Evolutionary conservation across 441 rosid species (phyloP).

Genomic region (Sinapis alba): DNA sequence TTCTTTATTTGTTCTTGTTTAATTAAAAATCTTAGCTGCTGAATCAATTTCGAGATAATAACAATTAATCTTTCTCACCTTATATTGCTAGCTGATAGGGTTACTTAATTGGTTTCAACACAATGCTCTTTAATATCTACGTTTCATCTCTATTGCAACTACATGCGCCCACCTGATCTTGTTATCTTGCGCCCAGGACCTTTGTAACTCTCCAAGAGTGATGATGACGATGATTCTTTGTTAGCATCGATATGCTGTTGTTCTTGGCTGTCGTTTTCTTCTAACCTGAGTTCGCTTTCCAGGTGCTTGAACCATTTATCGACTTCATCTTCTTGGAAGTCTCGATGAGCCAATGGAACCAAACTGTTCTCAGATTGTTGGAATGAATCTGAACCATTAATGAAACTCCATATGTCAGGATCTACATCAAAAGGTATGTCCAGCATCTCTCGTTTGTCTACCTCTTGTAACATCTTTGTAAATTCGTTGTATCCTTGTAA

Average conservation of each 20-base stretch:
- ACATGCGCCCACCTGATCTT: constrained; percentile 8
- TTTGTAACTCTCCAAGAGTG: constrained; percentile 28
- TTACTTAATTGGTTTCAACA: constrained; percentile 22
- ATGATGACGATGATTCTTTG: constrained; percentile 13
- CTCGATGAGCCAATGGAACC: constrained; percentile 25
- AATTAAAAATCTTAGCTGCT: constrained; percentile 5
- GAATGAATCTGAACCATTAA: constrained; percentile 48
- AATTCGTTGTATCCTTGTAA: constrained; percentile 4
- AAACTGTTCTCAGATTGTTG: constrained; percentile 30
- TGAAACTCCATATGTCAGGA: constrained; percentile 65
- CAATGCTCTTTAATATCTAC: constrained; percentile 17
- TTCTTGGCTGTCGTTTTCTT: constrained; percentile 34
- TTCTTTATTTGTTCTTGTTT: constrained; percentile 6
- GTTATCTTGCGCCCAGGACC: constrained; percentile 1
- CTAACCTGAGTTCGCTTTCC: constrained; percentile 70
- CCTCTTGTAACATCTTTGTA: constrained; percentile 46
- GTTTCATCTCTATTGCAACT: constrained; percentile 1
- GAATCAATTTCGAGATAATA: not conserved
- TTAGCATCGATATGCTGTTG: constrained; percentile 14
- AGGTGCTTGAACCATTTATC: constrained; percentile 65
- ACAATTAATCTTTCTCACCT: not conserved
- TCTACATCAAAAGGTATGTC: constrained; percentile 61
- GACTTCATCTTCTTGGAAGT: constrained; percentile 44
- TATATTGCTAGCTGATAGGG: no score
- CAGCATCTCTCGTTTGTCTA: constrained; percentile 57